Percentiles rank a stretch among this genome's conserved stretches.
Conservation (phyloP, 257 asterid species). For the Jacaranda mimosifolia region DNA sequence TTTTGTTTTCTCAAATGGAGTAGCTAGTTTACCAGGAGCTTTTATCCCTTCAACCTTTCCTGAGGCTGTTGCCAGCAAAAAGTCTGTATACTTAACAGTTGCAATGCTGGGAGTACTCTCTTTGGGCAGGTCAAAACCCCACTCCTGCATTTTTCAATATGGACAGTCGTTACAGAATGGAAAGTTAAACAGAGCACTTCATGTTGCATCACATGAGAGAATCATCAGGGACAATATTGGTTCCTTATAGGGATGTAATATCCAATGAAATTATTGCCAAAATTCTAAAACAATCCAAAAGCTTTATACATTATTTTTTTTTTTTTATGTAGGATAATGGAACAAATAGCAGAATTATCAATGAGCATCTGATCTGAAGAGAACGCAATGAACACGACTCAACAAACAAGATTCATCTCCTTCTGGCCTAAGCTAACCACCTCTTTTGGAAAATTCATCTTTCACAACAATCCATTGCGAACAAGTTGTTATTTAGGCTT, state of each 20-base stretch:
- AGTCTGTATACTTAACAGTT: constrained; percentile 78
- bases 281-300: constrained; percentile 18
- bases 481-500: neutral
- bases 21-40: constrained; percentile 82
- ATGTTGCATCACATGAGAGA: constrained; percentile 17
- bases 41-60: constrained; percentile 86
- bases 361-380: constrained; percentile 10
- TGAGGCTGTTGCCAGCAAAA: constrained; percentile 83
- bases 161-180: constrained; percentile 11
- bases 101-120: constrained; percentile 64
- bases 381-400: neutral
- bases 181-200: constrained; percentile 20
- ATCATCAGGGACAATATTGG: neutral
- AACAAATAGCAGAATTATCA: neutral
- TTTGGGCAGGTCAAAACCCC: constrained; percentile 67
- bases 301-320: constrained; percentile 9
- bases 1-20: constrained; percentile 95
- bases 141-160: constrained; percentile 61
- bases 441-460: neutral
- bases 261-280: neutral
- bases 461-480: constrained; percentile 12
- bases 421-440: constrained; percentile 14
- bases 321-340: neutral
- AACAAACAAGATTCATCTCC: constrained; percentile 20
- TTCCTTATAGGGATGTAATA: neutral